Conservation (phyloP, 1,139 yeast genomes). For the Hemisphaericaspora lyxosophila region DNA sequence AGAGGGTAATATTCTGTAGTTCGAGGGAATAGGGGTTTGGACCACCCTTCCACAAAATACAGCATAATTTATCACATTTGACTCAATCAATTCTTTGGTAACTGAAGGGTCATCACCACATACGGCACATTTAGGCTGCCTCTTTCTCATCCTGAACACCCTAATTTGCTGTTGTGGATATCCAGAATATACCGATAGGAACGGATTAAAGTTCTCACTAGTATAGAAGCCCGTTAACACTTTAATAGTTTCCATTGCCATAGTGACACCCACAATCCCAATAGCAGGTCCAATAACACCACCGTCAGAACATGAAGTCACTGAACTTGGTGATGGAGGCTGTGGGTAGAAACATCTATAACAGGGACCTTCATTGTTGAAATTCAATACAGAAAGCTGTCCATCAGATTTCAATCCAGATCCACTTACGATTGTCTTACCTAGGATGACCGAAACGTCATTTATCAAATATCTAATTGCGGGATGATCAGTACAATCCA, state of each 20-base stretch:
- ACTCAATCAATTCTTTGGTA: constrained; percentile 43
- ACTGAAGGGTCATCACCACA: constrained; percentile 61
- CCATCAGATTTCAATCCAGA: constrained; percentile 93
- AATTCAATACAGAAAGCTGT: constrained; percentile 77
- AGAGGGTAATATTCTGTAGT: constrained; percentile 49
- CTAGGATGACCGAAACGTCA: constrained; percentile 73
- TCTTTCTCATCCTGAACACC: constrained; percentile 75
- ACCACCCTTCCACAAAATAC: constrained; percentile 66
- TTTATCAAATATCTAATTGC: constrained; percentile 81
- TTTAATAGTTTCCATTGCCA: constrained; percentile 87
- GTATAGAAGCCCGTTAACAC: constrained; percentile 60
- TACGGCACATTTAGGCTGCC: constrained; percentile 57
- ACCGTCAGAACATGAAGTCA: constrained; percentile 87
- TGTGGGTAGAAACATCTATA: constrained; percentile 89
- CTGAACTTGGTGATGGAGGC: constrained; percentile 85
- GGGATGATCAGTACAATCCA: constrained; percentile 96
- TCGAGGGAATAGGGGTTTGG: constrained; percentile 40
- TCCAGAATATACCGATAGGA: constrained; percentile 69
- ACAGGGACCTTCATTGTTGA: constrained; percentile 75
- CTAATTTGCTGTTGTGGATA: constrained; percentile 71
- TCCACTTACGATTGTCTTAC: constrained; percentile 81
- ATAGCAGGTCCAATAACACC: constrained; percentile 97
- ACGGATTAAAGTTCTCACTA: constrained; percentile 58
- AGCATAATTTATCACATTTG: constrained; percentile 57
- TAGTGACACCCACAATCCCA: constrained; percentile 83